Conservation (phyloP, 805 yeast genomes). For the Kazachstania martiniae region DNA sequence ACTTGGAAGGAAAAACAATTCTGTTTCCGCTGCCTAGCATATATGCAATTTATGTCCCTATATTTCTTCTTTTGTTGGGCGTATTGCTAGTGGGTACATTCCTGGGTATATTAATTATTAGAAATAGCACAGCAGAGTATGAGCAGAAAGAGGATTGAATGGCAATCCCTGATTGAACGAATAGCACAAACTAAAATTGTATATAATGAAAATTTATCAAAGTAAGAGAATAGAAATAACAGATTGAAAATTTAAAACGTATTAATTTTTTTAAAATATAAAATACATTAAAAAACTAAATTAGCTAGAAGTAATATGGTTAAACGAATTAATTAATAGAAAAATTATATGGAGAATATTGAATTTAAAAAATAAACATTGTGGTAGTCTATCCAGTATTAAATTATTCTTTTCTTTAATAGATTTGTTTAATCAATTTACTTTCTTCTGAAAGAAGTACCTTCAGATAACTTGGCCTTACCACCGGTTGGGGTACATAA, state of each 20-base stretch:
- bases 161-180: background rate
- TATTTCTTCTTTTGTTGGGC: conserved; percentile 19
- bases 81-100: conserved; percentile 21
- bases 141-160: background rate
- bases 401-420: too few relatives aligned
- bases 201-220: background rate
- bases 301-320: background rate
- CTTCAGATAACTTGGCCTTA: conserved; percentile 98
- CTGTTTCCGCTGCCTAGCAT: conserved; percentile 23
- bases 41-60: conserved; percentile 25
- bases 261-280: too few relatives aligned
- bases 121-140: conserved; percentile 2
- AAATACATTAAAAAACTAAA: background rate
- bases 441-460: conserved; percentile 99
- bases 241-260: background rate
- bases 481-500: conserved; percentile 99
- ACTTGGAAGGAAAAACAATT: conserved; percentile 7
- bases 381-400: too few relatives aligned
- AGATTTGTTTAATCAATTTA: too few relatives aligned
- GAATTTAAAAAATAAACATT: too few relatives aligned
- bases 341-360: too few relatives aligned
- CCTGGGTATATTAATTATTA: conserved; percentile 13
- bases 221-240: background rate
- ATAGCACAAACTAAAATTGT: background rate
- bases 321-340: too few relatives aligned